These are phyloP conservation scores for Rhizoclosmatium sp. DNA, from an alignment of 192 early-diverging fungal species.

Conservation along the genomic window DNA sequence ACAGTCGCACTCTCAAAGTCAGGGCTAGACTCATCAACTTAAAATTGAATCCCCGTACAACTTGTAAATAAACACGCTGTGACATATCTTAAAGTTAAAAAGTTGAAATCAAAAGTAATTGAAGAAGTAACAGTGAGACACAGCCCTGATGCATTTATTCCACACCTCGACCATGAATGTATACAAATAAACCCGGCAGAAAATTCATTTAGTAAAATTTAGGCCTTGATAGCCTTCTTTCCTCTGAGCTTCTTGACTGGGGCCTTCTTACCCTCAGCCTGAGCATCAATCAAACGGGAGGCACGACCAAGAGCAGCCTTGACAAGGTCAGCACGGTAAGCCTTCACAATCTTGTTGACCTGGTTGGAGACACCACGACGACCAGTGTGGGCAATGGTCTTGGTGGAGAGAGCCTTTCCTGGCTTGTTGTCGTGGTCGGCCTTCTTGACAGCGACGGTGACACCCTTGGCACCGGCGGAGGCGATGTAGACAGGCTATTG, in stretches of 20 bases:
- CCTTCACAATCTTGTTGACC: conserved; percentile 67
- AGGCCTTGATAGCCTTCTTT: conserved; percentile 66
- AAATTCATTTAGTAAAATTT: background rate
- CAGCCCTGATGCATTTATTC: no score
- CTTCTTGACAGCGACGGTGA: conserved; percentile 67
- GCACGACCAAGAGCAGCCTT: conserved; percentile 79
- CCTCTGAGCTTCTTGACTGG: conserved; percentile 57
- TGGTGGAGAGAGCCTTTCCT: conserved; percentile 58
- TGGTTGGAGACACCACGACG: conserved; percentile 69
- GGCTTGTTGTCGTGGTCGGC: conserved; percentile 59
- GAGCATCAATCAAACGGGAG: conserved; percentile 67
- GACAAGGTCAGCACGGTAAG: conserved; percentile 73
- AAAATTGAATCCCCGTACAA: background rate
- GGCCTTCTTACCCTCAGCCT: conserved; percentile 65
- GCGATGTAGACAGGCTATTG: conserved; percentile 65
- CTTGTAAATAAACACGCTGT: background rate
- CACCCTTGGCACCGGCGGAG: conserved; percentile 68
- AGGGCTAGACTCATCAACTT: background rate
- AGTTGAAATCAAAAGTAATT: no score
- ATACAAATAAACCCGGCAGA: no score
- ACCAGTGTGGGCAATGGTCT: conserved; percentile 59
- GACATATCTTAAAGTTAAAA: background rate
- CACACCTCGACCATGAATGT: no score
- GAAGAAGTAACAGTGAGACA: no score
- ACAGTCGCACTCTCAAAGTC: background rate